Percentiles rank a stretch among this genome's conserved stretches.
phyloP scores from a whole-genome alignment of 768 basidiomycete species.

The Kwoniella dendrophila region DNA sequence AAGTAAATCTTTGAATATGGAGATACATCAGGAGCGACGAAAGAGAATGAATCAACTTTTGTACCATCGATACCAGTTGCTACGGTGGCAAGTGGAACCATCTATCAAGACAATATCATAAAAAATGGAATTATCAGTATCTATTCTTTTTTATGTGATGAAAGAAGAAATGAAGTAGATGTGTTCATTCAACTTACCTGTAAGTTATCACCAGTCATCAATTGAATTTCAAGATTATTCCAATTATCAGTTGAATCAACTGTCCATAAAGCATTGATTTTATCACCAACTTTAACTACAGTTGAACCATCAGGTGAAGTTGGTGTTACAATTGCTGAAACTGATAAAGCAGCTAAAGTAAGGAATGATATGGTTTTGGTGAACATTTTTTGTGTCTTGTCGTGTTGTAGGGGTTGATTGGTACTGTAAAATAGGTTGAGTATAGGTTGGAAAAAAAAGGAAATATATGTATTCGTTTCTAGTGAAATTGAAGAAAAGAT shows the following conservation, averaged over 20 bases:
- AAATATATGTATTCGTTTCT: neutral
- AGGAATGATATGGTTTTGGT: conserved; percentile 21
- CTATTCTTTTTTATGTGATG: neutral
- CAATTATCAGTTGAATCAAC: conserved; percentile 41
- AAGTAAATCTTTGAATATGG: conserved; percentile 54
- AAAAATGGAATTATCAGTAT: neutral
- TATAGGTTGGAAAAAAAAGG: neutral
- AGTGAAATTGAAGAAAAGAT: neutral
- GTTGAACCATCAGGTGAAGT: conserved; percentile 45
- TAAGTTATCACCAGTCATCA: conserved; percentile 53
- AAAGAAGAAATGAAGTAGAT: neutral
- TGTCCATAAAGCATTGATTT: conserved; percentile 41
- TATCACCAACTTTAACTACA: conserved; percentile 41
- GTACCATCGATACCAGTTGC: conserved; percentile 47
- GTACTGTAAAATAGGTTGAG: neutral
- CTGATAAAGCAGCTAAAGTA: conserved; percentile 16
- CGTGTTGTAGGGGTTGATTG: neutral
- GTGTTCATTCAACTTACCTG: conserved; percentile 23
- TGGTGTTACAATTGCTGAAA: conserved; percentile 37
- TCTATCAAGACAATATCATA: too few species aligned
- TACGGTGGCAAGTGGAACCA: conserved; percentile 33
- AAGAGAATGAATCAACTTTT: conserved; percentile 29
- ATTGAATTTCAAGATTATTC: conserved; percentile 43
- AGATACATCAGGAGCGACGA: conserved; percentile 43
- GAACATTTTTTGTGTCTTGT: conserved; percentile 4